Evolutionary conservation across 2,329 filamentous ascomycete species (phyloP), one percentile per base, ranked within the genome.

Genomic region (Arthroderma sp.): DNA sequence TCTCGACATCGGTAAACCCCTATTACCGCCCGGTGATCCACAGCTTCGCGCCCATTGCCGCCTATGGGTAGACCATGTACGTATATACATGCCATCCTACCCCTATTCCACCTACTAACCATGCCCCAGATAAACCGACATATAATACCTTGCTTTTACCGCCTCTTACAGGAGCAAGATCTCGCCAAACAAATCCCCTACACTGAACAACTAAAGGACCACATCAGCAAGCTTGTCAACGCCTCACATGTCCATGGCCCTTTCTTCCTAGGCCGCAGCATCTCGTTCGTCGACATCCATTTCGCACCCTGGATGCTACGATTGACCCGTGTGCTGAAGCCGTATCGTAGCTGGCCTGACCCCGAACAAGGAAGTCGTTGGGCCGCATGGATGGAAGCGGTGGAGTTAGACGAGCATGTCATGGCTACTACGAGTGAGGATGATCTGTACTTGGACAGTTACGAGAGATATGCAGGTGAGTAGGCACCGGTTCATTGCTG

Each of bases 1-100:
- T 64, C 72, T 88, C 28, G 76, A 81, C 33, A 69, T 77, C 25
- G 81, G 81, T 0, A 73, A 78, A 3, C 71, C 81, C 5, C 73
- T 94, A 6, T 75, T 90, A 28, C 87, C 87, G 0, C 73, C 77
- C 0, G 79, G 79, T 31, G 74, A 85, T 65, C 77, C 86, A 1
- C 83, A 85, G 65, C 70, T 83, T 13, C 82, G 84, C 63, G 89
- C 90, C 1, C 82, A 86, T 57, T 88, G 83, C 59, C 81, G 89
- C 44, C 72, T 93, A 8, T 95, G 89, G 89, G 79, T 83, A 25
- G 86, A 91, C 63, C 87, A 93, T 74, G 83, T 88, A 72, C 70
- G 80, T 68, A 43, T 15, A 39, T n/a, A 39, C 35, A 6, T 28
- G 33, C 9, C 7, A 21, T 31, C 56, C 41, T 28, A 33, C 35